A percentile compares a stretch with the other conserved stretches of the same genome.
phyloP scores from a whole-genome alignment of 2,329 filamentous ascomycete genomes.

The Periconia digitata region DNA sequence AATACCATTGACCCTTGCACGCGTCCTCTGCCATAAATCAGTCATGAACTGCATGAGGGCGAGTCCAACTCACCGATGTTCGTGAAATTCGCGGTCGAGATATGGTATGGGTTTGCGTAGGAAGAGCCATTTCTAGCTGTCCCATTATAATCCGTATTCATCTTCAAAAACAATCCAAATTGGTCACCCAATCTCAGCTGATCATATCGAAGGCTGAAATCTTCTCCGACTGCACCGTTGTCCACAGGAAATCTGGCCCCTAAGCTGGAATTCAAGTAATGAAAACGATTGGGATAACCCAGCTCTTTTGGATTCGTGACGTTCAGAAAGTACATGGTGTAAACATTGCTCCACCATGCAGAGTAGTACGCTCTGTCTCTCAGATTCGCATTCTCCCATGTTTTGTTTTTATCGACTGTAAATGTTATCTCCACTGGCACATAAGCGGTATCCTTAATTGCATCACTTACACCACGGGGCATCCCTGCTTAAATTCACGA shows the following conservation, averaged over 20 bases:
- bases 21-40: too few relatives aligned
- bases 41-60: too few relatives aligned
- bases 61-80: background rate
- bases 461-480: too few relatives aligned
- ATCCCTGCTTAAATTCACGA: constrained; percentile 41
- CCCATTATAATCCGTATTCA: constrained; percentile 1
- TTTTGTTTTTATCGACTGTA: constrained; percentile 25
- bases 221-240: background rate
- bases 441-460: constrained; percentile 25
- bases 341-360: constrained; percentile 47
- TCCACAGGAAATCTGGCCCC: constrained; percentile 5
- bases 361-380: constrained; percentile 46
- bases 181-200: constrained; percentile 6
- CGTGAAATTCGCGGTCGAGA: constrained; percentile 12
- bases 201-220: constrained; percentile 7
- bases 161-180: constrained; percentile 2
- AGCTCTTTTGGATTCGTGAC: constrained; percentile 33
- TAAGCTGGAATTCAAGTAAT: constrained; percentile 26
- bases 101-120: constrained; percentile 18
- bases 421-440: background rate
- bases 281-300: constrained; percentile 22
- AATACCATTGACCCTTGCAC: constrained; percentile 14
- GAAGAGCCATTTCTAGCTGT: constrained; percentile 23
- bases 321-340: constrained; percentile 46
- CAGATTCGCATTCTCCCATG: constrained; percentile 43